These are phyloP conservation scores for Hemileccinum rubropunctum DNA, from an alignment of 768 basidiomycete genomes.

Conservation along the genomic window DNA sequence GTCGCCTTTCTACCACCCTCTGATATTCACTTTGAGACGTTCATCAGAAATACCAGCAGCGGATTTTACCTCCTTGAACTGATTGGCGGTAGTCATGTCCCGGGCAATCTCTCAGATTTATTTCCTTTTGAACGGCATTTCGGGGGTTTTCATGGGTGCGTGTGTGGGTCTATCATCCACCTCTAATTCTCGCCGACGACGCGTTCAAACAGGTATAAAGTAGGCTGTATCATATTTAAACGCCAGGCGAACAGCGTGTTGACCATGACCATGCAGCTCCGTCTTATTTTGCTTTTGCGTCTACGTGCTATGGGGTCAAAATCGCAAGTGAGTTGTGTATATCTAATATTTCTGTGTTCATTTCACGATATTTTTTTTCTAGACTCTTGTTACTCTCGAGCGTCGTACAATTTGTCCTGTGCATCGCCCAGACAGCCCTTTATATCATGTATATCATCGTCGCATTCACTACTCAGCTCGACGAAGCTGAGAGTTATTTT, in stretches of 20 bases:
- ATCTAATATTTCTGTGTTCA: not conserved
- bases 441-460: not conserved
- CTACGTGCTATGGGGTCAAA: constrained; percentile 12
- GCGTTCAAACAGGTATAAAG: constrained; percentile 15
- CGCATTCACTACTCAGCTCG: not conserved
- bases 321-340: not conserved
- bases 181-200: not conserved
- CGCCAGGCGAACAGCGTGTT: not conserved
- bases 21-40: no score
- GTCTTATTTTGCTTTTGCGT: constrained; percentile 19
- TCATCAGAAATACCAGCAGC: no score
- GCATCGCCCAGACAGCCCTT: constrained; percentile 5
- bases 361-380: not conserved
- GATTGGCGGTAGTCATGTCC: not conserved
- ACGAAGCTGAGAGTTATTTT: constrained; percentile 3
- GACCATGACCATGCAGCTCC: constrained; percentile 4
- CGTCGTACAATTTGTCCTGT: constrained; percentile 6
- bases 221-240: not conserved
- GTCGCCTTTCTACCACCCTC: no score
- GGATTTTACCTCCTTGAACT: not conserved
- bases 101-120: constrained; percentile 2
- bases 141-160: constrained; percentile 15
- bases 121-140: constrained; percentile 7
- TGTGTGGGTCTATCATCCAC: not conserved
- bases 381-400: constrained; percentile 8